A percentile compares a stretch with the other conserved stretches of the same genome.
These are phyloP conservation scores for Wallacemonas sp. DNA, from an alignment of 208 protist species.

Conservation along the genomic window DNA sequence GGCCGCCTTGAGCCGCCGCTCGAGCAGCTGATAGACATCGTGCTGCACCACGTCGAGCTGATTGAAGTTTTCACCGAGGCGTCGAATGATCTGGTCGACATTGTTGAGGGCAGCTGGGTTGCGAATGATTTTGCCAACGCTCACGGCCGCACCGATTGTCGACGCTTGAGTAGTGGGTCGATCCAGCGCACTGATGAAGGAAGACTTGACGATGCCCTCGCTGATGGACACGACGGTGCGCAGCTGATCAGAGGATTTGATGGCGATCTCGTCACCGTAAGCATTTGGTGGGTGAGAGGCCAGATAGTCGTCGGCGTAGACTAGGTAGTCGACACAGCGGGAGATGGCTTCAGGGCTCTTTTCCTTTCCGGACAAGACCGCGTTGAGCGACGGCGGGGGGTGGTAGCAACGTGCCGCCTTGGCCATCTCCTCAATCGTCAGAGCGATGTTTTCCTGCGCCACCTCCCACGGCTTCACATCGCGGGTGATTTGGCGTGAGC, in stretches of 20 bases:
- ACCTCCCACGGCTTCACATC: constrained; percentile 86
- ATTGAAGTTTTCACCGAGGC: constrained; percentile 84
- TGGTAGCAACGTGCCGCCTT: constrained; percentile 86
- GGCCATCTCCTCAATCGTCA: constrained; percentile 86
- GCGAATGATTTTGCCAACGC: constrained; percentile 48
- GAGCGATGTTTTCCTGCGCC: constrained; percentile 85
- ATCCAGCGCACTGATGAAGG: constrained; percentile 71
- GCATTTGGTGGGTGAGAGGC: constrained; percentile 65
- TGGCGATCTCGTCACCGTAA: constrained; percentile 53
- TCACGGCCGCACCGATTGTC: too few relatives aligned
- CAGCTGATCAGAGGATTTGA: constrained; percentile 45
- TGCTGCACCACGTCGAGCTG: constrained; percentile 54
- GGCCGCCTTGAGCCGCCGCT: constrained; percentile 31
- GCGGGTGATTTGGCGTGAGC: constrained; percentile 62
- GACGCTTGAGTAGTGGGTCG: too few relatives aligned
- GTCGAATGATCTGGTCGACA: constrained; percentile 63
- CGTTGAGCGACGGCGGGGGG: constrained; percentile 59
- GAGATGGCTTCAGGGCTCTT: constrained; percentile 54
- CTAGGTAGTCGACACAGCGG: constrained; percentile 83
- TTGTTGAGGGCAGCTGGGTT: constrained; percentile 62
- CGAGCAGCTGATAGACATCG: constrained; percentile 63
- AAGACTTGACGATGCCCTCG: constrained; percentile 63
- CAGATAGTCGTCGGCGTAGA: constrained; percentile 85
- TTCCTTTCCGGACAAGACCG: constrained; percentile 64
- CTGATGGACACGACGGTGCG: constrained; percentile 59